Base-by-base conservation (phyloP, 345 rosid genomes). In the Alliaria petiolata region DNA sequence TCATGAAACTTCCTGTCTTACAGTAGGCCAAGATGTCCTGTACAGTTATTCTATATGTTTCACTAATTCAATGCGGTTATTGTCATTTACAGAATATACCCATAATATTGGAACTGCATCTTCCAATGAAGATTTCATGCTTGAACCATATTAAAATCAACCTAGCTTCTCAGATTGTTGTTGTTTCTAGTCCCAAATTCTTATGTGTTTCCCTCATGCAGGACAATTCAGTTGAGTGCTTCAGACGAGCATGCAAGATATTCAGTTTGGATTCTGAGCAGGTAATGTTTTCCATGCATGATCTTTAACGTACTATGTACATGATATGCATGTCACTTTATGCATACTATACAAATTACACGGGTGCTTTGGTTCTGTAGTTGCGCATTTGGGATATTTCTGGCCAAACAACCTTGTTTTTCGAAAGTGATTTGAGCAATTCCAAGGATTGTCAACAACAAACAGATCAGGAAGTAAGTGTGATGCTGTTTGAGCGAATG, bases 201-300 rank as follows among this genome's bases (percentile, higher is more conserved):
- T 71, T 50, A 45, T 54, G 26, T 25, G n/a, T 51, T 72, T 65
- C 20, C 44, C 31, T 53, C 56, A 50, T 81, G 62, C 75, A 95
- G 99, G 97, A 95, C 72, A 95, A 95, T 81, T 57, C 92, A 70
- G 78, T 78, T 52, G 98, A 95, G 80, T 83, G 85, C 77, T 95
- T 88, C 82, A 86, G 85, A 87, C 84, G 99, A 86, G 97, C 98
- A 39, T 87, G 95, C 86, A 91, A 86, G 89, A 91, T 95, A 77
- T 91, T 95, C 78, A 87, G 83, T 76, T 70, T 81, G 58, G 93
- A 91, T 67, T 83, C 90, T 72, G 93, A 89, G 80, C 87, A 78
- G 92, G 99, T 89, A 81, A 74, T 74, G 58, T 71, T 75, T 55
- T 62, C 65, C 20, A 11, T 67, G 53, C 51, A 22, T 69, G 16